Evolutionary conservation across 2,329 filamentous ascomycete species (phyloP), one percentile per base, ranked within the genome.

Genomic region (Tolypocladium cylindrosporum): DNA sequence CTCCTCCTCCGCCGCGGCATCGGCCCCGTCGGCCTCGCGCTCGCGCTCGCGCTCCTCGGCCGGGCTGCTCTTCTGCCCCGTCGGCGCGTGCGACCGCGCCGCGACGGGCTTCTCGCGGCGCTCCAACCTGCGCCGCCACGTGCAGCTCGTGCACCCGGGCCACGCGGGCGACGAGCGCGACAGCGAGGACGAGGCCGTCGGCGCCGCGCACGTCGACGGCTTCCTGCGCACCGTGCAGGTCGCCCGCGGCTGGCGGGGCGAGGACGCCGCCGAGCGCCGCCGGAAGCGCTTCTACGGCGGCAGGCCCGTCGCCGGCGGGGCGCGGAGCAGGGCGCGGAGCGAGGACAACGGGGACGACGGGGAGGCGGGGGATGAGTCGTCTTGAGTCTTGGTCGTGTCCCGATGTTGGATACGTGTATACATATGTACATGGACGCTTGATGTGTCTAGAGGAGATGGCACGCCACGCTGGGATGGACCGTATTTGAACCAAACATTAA

Each of bases 151-250:
- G 21, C 75, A 77, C 59, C 68, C 69, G n/a, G 69, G 68, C 64
- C 69, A 56, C 70, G 68, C 57, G 65, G 67, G 66, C 14, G 64
- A 74, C 41, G 68, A 73, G 24, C 62, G 67, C 39, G 72, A 74
- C 24, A 74, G 77, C 59, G 79, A 75, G 64, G 80, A 79, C 58
- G 82, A 85, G 64, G 79, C 84, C 64, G 63, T 77, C 10, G 87
- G 85, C 0, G 86, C 77, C 0, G 83, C 89, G 24, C 87, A 89
- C 64, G 79, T 84, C 1, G 87, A 90, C 68, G 84, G 87, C 0
- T 90, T 88, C 65, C 63, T 90, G 64, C 75, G 76, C 65, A 79
- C 80, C 4, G 77, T 89, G 56, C 72, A 74, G 58, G 69, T 74
- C 1, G 71, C 75, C 8, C 71, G 66, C 50, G 80, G 79, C 0